A percentile compares a stretch with the other conserved stretches of the same genome.
Evolutionary conservation across 1,139 yeast species (phyloP).

Genomic region (Lodderomyces parapsilosis): DNA sequence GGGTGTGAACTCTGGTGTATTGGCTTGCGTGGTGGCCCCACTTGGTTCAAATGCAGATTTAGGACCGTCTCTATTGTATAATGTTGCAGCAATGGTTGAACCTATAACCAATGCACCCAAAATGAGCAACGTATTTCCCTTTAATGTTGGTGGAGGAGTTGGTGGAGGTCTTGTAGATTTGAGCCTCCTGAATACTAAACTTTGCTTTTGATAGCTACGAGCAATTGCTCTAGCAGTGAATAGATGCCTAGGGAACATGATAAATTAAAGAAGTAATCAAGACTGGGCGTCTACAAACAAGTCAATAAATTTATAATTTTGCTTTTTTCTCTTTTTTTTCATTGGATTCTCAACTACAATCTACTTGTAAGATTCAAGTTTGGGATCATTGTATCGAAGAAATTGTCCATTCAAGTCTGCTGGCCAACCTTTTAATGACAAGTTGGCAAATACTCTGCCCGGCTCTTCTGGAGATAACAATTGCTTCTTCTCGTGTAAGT

Average conservation of each 20-base stretch:
- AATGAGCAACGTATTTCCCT: conserved; percentile 27
- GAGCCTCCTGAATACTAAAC: conserved; percentile 14
- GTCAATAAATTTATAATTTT: not conserved
- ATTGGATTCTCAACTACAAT: not conserved
- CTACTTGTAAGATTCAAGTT: conserved; percentile 9
- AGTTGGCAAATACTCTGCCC: conserved; percentile 62
- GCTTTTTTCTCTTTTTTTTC: conserved; percentile 7
- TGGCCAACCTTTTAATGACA: conserved; percentile 61
- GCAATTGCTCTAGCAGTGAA: conserved; percentile 9
- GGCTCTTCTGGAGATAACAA: conserved; percentile 69
- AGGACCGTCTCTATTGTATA: conserved; percentile 46
- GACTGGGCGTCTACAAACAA: not conserved
- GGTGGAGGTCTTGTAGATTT: conserved; percentile 21
- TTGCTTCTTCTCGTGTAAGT: conserved; percentile 52
- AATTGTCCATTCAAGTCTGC: conserved; percentile 59
- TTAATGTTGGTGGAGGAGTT: conserved; percentile 12
- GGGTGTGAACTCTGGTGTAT: conserved; percentile 49
- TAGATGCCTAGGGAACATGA: conserved; percentile 12
- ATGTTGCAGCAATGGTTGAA: conserved; percentile 44
- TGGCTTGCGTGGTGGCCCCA: conserved; percentile 18
- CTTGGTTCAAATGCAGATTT: conserved; percentile 47
- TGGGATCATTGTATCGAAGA: conserved; percentile 56
- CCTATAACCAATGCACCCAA: conserved; percentile 45
- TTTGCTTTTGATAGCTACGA: conserved; percentile 7
- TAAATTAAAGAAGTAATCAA: not conserved